Base-by-base conservation (phyloP, 129 eudicot species). In the Tagetes erecta region DNA sequence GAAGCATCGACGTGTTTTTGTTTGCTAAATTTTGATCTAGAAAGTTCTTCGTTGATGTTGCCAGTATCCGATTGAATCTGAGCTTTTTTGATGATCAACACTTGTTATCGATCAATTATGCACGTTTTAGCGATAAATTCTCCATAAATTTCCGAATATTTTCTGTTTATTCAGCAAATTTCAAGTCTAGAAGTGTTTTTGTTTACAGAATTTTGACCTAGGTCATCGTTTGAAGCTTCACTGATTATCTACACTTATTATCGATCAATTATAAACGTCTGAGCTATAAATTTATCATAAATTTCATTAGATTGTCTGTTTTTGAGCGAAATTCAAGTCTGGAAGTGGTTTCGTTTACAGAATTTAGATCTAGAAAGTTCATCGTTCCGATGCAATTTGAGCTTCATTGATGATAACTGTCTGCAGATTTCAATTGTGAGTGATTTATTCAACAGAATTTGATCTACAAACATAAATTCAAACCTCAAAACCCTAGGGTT, bases 401-500 rank as follows among this genome's bases (percentile, higher is more conserved):
- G 50, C 39, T 59, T 75, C 20, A 30, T 8, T 1, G 72, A 75
- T 49, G 37, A 64, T 20, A 38, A 7, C 6, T 8, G 31, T 6
- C 36, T 13, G 11, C 38, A 41, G 31, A 41, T 20, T 58, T 11
- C 27, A 71, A 39, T 10, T 10, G 3, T 13, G 34, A 31, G 14
- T 7, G 14, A 59, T 35, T 3, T 42, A 20, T 42, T 27, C 39
- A 44, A 14, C 27, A 20, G 27, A 53, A 33, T 65, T 51, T 39
- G 38, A 11, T 8, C 31, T 20, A 20, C 27, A 42, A 3, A 20
- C 27, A 20, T 20, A 20, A 20, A 20, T 40, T 3, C 33, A 4
- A 79, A 42, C 67, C 30, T 74, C 52, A 11, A 68, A 77, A 73
- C 12, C 47, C 52, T 62, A 62, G 64, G 3, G 37, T 10, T 68